A percentile compares a stretch with the other conserved stretches of the same genome.
These are phyloP conservation scores for Hansfordia pulvinata DNA, from an alignment of 2,329 filamentous ascomycete species.

Conservation along the genomic window DNA sequence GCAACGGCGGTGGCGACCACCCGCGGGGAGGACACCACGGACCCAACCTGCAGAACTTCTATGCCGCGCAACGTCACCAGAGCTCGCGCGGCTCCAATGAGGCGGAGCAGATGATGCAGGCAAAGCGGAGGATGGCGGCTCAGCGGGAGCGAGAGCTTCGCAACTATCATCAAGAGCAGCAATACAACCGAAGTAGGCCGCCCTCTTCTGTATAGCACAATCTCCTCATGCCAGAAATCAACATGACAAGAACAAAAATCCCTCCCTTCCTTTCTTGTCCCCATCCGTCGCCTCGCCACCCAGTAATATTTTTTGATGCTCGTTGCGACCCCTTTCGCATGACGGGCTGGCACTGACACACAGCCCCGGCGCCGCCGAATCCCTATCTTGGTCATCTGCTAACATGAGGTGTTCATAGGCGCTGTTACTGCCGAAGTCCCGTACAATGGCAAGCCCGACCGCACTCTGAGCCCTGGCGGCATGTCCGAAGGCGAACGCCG, in stretches of 20 bases:
- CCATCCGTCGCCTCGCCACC: constrained; percentile 9
- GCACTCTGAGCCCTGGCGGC: constrained; percentile 66
- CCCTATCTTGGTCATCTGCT: too few relatives aligned
- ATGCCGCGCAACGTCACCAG: constrained; percentile 86
- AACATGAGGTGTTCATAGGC: too few relatives aligned
- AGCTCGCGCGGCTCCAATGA: constrained; percentile 72
- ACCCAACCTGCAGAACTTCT: constrained; percentile 83
- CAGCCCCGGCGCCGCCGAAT: too few relatives aligned
- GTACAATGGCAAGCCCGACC: constrained; percentile 75
- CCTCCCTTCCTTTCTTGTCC: constrained; percentile 13
- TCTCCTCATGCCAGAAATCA: constrained; percentile 22
- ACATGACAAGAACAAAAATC: constrained; percentile 21
- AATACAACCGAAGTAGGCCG: constrained; percentile 98
- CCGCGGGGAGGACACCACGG: constrained; percentile 55
- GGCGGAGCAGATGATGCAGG: constrained; percentile 97
- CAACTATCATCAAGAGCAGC: constrained; percentile 99
- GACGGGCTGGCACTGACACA: too few relatives aligned
- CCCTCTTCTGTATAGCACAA: constrained; percentile 60
- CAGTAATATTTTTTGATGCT: constrained; percentile 14
- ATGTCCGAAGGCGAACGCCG: constrained; percentile 95
- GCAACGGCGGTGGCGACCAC: constrained; percentile 72
- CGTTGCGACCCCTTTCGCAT: too few relatives aligned
- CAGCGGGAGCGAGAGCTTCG: constrained; percentile 97
- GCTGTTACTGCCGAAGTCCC: too few relatives aligned
- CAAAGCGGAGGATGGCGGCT: constrained; percentile 97